Evolutionary conservation across 257 asterid species (phyloP).

Genomic region (Orobanche coerulescens): DNA sequence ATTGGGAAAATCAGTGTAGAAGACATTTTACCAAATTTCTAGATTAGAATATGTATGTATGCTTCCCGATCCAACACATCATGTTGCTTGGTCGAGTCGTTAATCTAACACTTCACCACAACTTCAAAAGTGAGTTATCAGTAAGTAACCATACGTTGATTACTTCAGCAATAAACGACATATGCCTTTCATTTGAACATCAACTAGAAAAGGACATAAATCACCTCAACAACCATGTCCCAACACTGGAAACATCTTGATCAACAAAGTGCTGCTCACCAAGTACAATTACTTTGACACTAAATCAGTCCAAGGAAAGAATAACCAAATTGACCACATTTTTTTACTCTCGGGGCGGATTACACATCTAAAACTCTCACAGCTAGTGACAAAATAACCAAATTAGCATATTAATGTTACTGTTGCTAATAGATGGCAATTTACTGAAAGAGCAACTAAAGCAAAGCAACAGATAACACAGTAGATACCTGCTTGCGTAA

Average conservation of each 20-base stretch:
- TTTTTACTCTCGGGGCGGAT: not conserved
- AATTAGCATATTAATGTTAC: not conserved
- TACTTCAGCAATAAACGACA: not conserved
- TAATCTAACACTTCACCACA: not conserved
- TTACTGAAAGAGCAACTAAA: not conserved
- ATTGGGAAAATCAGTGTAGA: too few species aligned
- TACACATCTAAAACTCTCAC: not conserved
- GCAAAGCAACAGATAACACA: not conserved
- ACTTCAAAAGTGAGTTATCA: not conserved
- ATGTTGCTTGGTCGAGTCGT: not conserved
- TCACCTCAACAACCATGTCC: not conserved
- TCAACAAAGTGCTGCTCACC: not conserved
- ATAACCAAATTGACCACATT: not conserved
- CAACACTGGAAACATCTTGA: not conserved
- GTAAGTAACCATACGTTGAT: not conserved
- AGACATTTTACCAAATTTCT: too few species aligned
- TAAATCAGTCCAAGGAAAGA: not conserved
- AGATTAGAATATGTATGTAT: too few species aligned
- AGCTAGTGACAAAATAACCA: too few species aligned
- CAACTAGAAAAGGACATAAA: not conserved
- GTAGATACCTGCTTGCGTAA: slow-evolving; percentile 86
- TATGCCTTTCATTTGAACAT: not conserved
- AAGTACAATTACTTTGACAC: not conserved
- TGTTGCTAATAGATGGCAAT: not conserved
- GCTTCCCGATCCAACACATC: too few species aligned